Base-by-base conservation (phyloP, 2,329 filamentous ascomycete genomes). In the Sodiomyces alkalinus region DNA sequence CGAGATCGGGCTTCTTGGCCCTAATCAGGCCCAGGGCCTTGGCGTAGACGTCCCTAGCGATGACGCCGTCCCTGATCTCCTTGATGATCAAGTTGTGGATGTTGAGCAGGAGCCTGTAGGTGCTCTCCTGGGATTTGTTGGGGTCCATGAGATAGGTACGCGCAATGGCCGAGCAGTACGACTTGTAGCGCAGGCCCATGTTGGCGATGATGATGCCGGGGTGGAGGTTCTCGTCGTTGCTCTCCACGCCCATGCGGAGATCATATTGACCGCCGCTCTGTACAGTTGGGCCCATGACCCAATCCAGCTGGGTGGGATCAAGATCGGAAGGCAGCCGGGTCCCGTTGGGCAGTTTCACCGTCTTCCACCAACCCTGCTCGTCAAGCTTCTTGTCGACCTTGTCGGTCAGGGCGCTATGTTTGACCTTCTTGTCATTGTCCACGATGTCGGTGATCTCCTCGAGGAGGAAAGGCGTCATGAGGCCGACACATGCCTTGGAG, bases 191-290 rank as follows among this genome's bases (percentile, higher is more conserved):
- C 36, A 98, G 67, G 29, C 90, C 90, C 54, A 98, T 74, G 2
- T 81, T 82, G 6, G 85, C 81, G 41, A 98, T 74, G 43, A 98
- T 98, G 42, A 94, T 83, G 21, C 90, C 92, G 0, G 87, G 76
- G 48, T 94, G 83, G 13, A 98, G 64, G 32, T 74, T 64, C 35
- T 82, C 86, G 43, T 82, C 74, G 48, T 92, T 85, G 7, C 85
- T 72, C 33, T 85, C 77, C 2, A 74, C 67, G 8, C 69, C 70
- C 43, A 93, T 77, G 44, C 80, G 81, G 17, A 98, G 60, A 45
- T 98, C 92, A 49, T 92, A 98, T 44, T 82, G 86, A 41, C 90
- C 90, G 41, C 92, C 90, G 45, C 86, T 96, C 59, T 98, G 87
- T 26, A 98, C 77, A 1, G 85, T 74, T 3, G 87, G 87, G 4